Evolutionary conservation across 2,329 filamentous ascomycete species (phyloP), one percentile per base, ranked within the genome.

Genomic region (Achaetomium macrosporum): DNA sequence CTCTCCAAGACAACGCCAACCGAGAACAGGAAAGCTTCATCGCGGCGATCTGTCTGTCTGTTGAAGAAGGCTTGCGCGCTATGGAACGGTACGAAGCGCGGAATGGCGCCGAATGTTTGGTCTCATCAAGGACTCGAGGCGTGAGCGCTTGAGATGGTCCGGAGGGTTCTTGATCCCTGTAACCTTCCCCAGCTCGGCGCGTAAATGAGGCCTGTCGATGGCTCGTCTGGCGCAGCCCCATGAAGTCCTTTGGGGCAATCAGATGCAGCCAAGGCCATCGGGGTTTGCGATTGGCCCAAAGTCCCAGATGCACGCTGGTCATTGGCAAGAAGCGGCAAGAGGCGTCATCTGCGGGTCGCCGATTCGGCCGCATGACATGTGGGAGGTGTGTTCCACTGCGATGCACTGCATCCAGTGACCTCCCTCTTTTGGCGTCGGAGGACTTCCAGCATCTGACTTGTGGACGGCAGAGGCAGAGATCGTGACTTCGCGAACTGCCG

Each of bases 151-250:
- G 33, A 47, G 42, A 57, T 51, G 46, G 47, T 10, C 25, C 33
- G 51, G 49, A 49, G 55, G 40, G 35, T 16, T 42, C 50, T 52
- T 55, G 59, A 72, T 69, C 72, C 74, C 67, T 71, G 74, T 66
- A 65, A 60, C 67, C 59, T 59, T 60, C 51, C 63, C 61, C 58
- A 60, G 64, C 64, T 58, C 65, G 76, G 77, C 77, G 77, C 76
- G 72, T 80, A 80, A 75, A 69, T 65, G 68, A 70, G 69, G 69
- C 68, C 71, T 71, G 66, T 69, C 68, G 72, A 66, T 78, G 75
- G 76, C 69, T 68, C 65, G 68, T 61, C 62, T 65, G 60, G 61
- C 64, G 64, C 51, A 68, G 68, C 68, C 69, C 68, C 67, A 66
- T 65, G 68, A 66, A 61, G 63, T 63, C 61, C 66, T 71, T n/a